phyloP scores from a whole-genome alignment of 768 basidiomycete genomes.

The Imleria badia region DNA sequence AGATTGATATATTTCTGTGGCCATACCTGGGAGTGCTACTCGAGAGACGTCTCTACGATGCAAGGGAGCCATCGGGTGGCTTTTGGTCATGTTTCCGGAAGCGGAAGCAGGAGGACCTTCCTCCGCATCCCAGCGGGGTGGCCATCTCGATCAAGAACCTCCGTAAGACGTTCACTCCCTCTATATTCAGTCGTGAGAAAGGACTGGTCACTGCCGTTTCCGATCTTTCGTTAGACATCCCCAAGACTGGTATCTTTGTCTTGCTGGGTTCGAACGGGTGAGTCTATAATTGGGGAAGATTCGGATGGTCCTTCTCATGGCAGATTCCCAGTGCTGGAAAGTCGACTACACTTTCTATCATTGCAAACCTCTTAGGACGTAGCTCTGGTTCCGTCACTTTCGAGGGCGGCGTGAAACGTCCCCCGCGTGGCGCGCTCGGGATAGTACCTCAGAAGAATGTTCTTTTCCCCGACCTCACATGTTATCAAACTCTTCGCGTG shows the following conservation, averaged over 20 bases:
- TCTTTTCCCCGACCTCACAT: slow-evolving; percentile 72
- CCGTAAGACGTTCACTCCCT: slow-evolving; percentile 55
- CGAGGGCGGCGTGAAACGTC: slow-evolving; percentile 51
- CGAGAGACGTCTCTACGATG: slow-evolving; percentile 64
- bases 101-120: slow-evolving; percentile 15
- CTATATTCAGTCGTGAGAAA: slow-evolving; percentile 47
- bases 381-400: slow-evolving; percentile 57
- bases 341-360: slow-evolving; percentile 66
- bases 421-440: slow-evolving; percentile 65
- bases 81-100: slow-evolving; percentile 26
- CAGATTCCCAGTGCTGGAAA: slow-evolving; percentile 62
- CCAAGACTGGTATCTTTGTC: slow-evolving; percentile 72
- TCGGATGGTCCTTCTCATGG: neutral
- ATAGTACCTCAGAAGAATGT: slow-evolving; percentile 86
- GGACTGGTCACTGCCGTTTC: slow-evolving; percentile 57
- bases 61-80: slow-evolving; percentile 36
- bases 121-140: slow-evolving; percentile 36
- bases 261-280: slow-evolving; percentile 72
- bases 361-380: slow-evolving; percentile 60
- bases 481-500: slow-evolving; percentile 67
- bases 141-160: slow-evolving; percentile 66
- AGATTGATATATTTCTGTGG: slow-evolving; percentile 77
- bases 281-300: neutral
- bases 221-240: slow-evolving; percentile 67
- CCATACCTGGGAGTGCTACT: slow-evolving; percentile 61